Percentiles rank a stretch among this genome's conserved stretches.
These are phyloP conservation scores for Aspergillus aculeatinus DNA, from an alignment of 2,329 filamentous ascomycete species.

Conservation along the genomic window DNA sequence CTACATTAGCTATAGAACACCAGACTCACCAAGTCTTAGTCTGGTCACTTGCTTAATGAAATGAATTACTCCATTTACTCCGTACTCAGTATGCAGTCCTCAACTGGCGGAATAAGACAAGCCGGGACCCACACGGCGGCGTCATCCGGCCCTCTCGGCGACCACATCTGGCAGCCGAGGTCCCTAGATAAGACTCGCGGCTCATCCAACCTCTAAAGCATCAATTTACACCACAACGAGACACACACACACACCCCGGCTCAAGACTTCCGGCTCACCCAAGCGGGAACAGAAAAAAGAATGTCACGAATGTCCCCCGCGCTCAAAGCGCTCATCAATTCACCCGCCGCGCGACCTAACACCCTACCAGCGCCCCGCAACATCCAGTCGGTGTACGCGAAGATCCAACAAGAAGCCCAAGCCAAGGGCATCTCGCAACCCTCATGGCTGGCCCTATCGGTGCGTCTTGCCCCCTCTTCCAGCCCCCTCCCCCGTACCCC, in stretches of 20 bases:
- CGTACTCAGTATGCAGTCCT: no score
- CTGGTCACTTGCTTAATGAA: no score
- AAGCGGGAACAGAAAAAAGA: no score
- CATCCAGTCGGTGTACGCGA: conserved; percentile 64
- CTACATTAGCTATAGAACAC: no score
- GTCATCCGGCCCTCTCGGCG: not conserved
- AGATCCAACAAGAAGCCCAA: conserved; percentile 63
- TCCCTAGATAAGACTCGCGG: not conserved
- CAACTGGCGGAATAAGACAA: not conserved
- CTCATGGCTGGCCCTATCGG: conserved; percentile 67
- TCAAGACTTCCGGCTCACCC: no score
- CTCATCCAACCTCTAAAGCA: not conserved
- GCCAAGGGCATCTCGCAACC: conserved; percentile 61
- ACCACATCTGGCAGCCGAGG: not conserved
- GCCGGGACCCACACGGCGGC: not conserved
- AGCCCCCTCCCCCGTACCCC: no score
- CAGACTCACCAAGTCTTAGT: no score
- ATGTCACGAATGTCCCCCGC: conserved; percentile 73
- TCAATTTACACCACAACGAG: no score
- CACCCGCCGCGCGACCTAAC: conserved; percentile 64
- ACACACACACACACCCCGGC: no score
- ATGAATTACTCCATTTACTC: no score
- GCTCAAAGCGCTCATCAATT: conserved; percentile 73
- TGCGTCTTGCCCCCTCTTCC: conserved; percentile 31
- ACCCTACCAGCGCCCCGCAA: conserved; percentile 63